Evolutionary conservation across 2,329 filamentous ascomycete genomes (phyloP), one percentile per base, ranked within the genome.

Genomic region (Pestalotiopsis sp.): DNA sequence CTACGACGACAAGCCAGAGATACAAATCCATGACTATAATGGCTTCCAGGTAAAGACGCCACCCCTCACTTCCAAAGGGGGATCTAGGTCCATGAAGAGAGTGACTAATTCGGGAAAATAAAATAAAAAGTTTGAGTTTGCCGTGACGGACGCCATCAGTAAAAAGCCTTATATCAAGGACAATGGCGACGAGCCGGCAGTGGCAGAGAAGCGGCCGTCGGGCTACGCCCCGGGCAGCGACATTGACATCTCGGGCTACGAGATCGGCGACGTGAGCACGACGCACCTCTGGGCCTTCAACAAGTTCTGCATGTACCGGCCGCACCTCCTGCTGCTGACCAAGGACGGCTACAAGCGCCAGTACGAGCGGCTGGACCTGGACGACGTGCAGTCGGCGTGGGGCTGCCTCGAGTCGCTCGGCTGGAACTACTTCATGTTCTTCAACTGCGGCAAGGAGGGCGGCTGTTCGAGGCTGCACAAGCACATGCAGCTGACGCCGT

Each of bases 401-500:
- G 65, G 60, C 20, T 74, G 81, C 1, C 66, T 85, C 20, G 70
- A 70, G 3, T 64, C 69, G 0, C 69, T 81, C 14, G 67, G 70
- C 3, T 74, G 70, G 7, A 73, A 78, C 5, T 77, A 82, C 69
- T 79, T 82, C 67, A 74, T 79, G 14, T 81, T 86, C 20, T 87
- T 81, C 75, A 87, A 87, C 71, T 84, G 85, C 72, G 79, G 80
- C 0, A 76, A 79, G 52, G 76, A 76, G 3, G 81, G 80, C 6
- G 84, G 84, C 38, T 84, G 83, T 66, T 85, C 82, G 65, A 73
- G 84, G 11, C 72, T 81, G 63, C 85, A 87, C 70, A 87, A 87
- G 73, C 84, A 86, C 74, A 69, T 86, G 69, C 85, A 87, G 70
- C 71, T 81, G 1, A 72, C 84, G 6, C 81, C 81, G 0, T 74